Evolutionary conservation across 1,284 basidiomycete genomes (phyloP), one percentile per base, ranked within the genome.

Genomic region (Melampsora medusae): DNA sequence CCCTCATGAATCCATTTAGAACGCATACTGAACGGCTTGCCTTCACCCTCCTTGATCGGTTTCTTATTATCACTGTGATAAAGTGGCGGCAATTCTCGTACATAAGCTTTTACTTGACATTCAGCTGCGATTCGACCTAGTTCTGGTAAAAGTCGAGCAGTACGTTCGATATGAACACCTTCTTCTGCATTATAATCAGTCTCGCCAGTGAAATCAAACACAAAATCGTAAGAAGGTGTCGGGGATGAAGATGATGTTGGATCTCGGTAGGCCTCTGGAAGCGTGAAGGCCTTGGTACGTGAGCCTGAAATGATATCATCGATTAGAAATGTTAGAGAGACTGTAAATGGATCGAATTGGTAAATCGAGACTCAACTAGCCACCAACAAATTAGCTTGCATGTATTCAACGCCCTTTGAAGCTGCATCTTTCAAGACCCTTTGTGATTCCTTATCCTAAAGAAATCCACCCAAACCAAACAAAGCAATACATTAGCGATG

Each of bases 311-410:
- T 19, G 22, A 66, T 5, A 10, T 42, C 38, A 62, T 28, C 12
- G 53, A 56, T 16, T 1, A 35, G 12, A 42, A 68, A 59, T 22
- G n/a, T 59, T 16, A 22, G 28, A 50, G 25, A 38, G 19, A 7
- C 22, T 64, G 28, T 33, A 64, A 28, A 19, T 64, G 1, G 28
- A 19, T 28, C n/a, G 61, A 31, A 33, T 28, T 10, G 12, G 35
- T 25, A n/a, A 64, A 17, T 25, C 49, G 38, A 50, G 19, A 65
- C 67, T 64, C 46, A 69, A 64, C 74, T 65, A 31, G 56, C 46
- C 49, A 77, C 74, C 33, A 77, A 59, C 19, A 79, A 53, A 62
- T 79, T 79, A 25, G 78, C 78, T 72, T 79, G 78, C 38, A 78
- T 67, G 60, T 79, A 79, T 62, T 79, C 78, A 7, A 79, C 77